phyloP scores from a whole-genome alignment of 768 basidiomycete species.

The Daedalea quercina region DNA sequence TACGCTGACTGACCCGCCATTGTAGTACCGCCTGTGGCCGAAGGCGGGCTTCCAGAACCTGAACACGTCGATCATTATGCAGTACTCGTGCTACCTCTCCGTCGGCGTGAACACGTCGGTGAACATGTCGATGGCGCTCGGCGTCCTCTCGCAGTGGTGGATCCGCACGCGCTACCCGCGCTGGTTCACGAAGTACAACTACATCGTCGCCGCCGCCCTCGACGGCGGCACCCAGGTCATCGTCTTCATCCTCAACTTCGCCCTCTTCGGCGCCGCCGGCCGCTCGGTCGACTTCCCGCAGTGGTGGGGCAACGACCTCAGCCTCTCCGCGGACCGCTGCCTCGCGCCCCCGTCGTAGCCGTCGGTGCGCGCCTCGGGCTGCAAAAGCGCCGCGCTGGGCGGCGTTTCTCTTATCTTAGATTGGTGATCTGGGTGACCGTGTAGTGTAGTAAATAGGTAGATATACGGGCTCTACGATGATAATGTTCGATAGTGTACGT shows the following conservation, averaged over 20 bases:
- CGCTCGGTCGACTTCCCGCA: conserved; percentile 20
- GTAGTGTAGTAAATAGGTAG: no score
- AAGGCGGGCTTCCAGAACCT: conserved; percentile 40
- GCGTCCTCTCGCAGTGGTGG: conserved; percentile 42
- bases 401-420: no score
- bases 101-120: conserved; percentile 54
- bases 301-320: conserved; percentile 22
- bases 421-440: no score
- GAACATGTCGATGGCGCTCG: conserved; percentile 37
- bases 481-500: no score
- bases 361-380: no score
- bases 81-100: conserved; percentile 37
- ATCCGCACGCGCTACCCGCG: conserved; percentile 30
- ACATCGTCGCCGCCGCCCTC: conserved; percentile 31
- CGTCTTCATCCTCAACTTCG: conserved; percentile 29
- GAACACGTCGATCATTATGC: conserved; percentile 39
- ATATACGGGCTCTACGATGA: no score
- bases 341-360: conserved; percentile 8
- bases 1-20: neutral
- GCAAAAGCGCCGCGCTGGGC: no score
- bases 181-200: conserved; percentile 26
- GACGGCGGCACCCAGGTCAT: conserved; percentile 34
- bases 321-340: conserved; percentile 21
- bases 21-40: conserved; percentile 38
- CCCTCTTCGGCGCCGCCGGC: conserved; percentile 23